Conservation (phyloP, 2,329 filamentous ascomycete species). For the Xylaria arbuscula region DNA sequence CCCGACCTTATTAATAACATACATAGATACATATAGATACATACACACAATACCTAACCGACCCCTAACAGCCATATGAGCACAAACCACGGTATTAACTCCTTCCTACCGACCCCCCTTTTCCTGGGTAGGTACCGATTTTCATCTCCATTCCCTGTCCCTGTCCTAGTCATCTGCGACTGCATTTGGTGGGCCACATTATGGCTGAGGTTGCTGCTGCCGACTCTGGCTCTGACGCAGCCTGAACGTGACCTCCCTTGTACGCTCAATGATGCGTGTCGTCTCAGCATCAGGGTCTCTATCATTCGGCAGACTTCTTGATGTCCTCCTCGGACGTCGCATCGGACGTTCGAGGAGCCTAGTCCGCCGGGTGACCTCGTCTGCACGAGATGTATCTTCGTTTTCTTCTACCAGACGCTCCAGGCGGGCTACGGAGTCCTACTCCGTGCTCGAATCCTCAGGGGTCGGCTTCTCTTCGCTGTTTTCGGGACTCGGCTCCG, state of each 20-base stretch:
- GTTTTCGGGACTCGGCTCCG: slow-evolving; percentile 21
- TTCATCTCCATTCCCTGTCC: not conserved
- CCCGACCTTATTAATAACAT: slow-evolving; percentile 18
- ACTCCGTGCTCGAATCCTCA: slow-evolving; percentile 40
- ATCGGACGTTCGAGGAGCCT: slow-evolving; percentile 24
- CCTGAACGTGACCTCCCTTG: slow-evolving; percentile 34
- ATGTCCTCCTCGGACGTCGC: slow-evolving; percentile 29
- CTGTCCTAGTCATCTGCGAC: not conserved
- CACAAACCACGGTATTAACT: slow-evolving; percentile 19
- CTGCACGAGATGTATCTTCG: slow-evolving; percentile 19
- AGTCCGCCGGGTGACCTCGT: slow-evolving; percentile 31
- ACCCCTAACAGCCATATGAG: slow-evolving; percentile 12
- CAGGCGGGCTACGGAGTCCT: slow-evolving; percentile 40
- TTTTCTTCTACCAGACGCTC: slow-evolving; percentile 39
- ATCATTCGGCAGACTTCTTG: slow-evolving; percentile 11
- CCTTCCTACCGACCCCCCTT: not conserved
- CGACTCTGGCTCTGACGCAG: slow-evolving; percentile 29
- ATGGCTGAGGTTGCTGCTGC: slow-evolving; percentile 16
- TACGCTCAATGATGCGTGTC: slow-evolving; percentile 32
- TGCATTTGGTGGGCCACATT: not conserved
- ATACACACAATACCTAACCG: not conserved
- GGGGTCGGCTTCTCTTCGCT: slow-evolving; percentile 32
- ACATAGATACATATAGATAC: slow-evolving; percentile 15
- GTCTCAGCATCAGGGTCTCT: slow-evolving; percentile 31
- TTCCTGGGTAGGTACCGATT: slow-evolving; percentile 3